Evolutionary conservation across 805 yeast species (phyloP).

Genomic region (Kazachstania taianensis): DNA sequence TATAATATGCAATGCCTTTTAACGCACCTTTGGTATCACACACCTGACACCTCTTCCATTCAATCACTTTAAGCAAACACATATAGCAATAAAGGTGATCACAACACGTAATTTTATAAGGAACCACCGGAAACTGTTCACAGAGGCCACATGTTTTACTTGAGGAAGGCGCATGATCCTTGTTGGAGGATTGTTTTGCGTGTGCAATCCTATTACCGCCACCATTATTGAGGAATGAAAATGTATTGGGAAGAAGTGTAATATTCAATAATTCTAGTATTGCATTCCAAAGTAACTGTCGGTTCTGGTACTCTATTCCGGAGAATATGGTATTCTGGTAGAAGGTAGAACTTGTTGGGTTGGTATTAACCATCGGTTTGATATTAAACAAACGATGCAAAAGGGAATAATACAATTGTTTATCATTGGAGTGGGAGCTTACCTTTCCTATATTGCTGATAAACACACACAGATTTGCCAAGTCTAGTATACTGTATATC

Average conservation of each 20-base stretch:
- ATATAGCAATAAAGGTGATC: constrained; percentile 4
- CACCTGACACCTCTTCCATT: constrained; percentile 1
- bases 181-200: not conserved
- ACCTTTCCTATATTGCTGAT: constrained; percentile 4
- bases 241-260: constrained; percentile 11
- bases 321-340: constrained; percentile 15
- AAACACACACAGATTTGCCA: constrained; percentile 3
- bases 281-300: constrained; percentile 26
- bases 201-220: not conserved
- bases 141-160: constrained; percentile 3
- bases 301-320: constrained; percentile 19
- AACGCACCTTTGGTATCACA: constrained; percentile 1
- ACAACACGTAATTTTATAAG: constrained; percentile 5
- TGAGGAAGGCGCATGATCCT: no score
- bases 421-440: no score
- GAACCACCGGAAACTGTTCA: constrained; percentile 4
- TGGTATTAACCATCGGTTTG: not conserved
- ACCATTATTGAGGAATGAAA: not conserved
- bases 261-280: constrained; percentile 20
- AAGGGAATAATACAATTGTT: constrained; percentile 10
- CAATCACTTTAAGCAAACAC: constrained; percentile 3
- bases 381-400: constrained; percentile 14
- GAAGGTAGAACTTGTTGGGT: constrained; percentile 4
- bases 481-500: constrained; percentile 5
- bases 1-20: constrained; percentile 1